Base-by-base conservation (phyloP, 352 stramenopile species). In the Phytopythium boreale region DNA sequence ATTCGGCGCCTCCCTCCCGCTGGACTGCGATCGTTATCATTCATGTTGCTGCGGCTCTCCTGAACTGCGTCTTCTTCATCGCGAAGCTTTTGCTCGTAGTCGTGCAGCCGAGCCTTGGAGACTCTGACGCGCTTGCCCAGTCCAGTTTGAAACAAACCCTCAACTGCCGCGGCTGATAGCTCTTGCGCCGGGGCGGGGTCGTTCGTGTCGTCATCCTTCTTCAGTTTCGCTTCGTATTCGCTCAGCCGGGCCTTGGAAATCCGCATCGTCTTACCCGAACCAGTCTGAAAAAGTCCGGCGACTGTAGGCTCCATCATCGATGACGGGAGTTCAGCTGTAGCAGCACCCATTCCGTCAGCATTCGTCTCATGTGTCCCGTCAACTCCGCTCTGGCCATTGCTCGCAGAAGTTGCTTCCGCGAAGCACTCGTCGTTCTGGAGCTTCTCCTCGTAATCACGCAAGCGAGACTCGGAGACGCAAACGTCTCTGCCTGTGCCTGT, bases 401-500 rank as follows among this genome's bases (percentile, higher is more conserved):
- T 49, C 2, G 43, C 15, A 12, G 2, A 24, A 24, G 7, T 26
- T 26, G 17, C 6, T 49, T 49, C 20, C 43, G 20, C 43, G 1
- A 26, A 12, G 20, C 43, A 49, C 20, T 56, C 50, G 19, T 56
- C 50, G 17, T 41, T 39, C 19, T 39, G 14, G 11, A 70, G 31
- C 41, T 69, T 63, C 15, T 43, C 34, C n/a, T 69, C 64, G 49
- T 81, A 79, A 14, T 67, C 65, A 5, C 58, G 59, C 39, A 83
- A 29, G n/a, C 64, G 66, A 11, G 66, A 59, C 50, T 65, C 64
- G 19, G 72, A 82, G 19, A 82, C 62, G 17, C 34, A 52, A 27
- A 84, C 64, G 14, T 52, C 55, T 31, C 67, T 66, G 1, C 73
- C 76, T 22, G 66, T 71, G 8, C 66, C 68, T 4, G 76, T 79